Base-by-base conservation (phyloP, 2,329 filamentous ascomycete genomes). In the Aspergillus carbonarius region DNA sequence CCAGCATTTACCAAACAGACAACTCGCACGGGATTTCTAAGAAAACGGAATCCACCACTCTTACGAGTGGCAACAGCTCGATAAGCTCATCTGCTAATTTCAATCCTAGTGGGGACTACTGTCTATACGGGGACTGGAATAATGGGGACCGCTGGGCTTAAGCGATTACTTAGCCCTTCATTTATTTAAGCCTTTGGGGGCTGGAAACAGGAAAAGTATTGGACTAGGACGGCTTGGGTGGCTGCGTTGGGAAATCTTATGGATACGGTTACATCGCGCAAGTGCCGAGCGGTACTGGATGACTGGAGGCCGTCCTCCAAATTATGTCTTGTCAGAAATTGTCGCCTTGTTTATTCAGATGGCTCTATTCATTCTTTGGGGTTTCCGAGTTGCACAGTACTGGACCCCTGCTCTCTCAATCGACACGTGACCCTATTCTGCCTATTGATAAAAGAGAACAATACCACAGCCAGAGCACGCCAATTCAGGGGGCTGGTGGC, bases 391-490 rank as follows among this genome's bases (percentile, higher is more conserved):
- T 40, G 15, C n/a, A 18, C 18, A 8, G 23, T 20, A 23, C 10
- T 20, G 39, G 18, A 42, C 39, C 39, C 42, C 30, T 17, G 12
- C 6, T 30, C 17, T 30, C 44, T 17, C 13, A 48, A 48, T 18
- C 6, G 12, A 37, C 64, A 67, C 59, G 62, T 67, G 62, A 68
- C 27, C 7, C 20, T 55, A 61, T 60, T 60, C 58, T 52, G 48
- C 51, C 59, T 62, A 64, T 68, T 66, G 65, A 67, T 46, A 46
- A 30, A 12, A 2, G 13, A 65, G 63, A 66, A 66, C 63, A 67
- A 68, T 67, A 59, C 15, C 55, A 27, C 52, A 47, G 52, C 57
- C 44, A 17, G 15, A 18, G 35, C 23, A 63, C 40, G 35, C 32
- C 39, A 52, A 61, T 57, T 55, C 46, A 35, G 35, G 40, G 53